Evolutionary conservation across 257 asterid genomes (phyloP).

Genomic region (Jacaranda mimosifolia): DNA sequence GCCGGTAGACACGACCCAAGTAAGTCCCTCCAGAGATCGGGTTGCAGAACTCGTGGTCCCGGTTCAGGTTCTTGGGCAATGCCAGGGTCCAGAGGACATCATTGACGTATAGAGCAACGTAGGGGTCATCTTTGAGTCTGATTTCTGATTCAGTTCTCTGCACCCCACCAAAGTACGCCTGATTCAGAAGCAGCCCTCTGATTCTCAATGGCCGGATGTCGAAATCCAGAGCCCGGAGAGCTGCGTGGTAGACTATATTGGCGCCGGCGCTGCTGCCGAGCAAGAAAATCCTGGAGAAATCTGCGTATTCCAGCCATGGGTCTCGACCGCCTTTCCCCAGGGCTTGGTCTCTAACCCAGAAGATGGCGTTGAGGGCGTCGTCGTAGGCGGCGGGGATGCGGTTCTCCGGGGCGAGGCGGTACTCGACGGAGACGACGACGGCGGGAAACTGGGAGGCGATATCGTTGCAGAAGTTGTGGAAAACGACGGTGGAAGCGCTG

Average conservation of each 20-base stretch:
- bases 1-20: constrained; percentile 35
- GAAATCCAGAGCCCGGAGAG: constrained; percentile 38
- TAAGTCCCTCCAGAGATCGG: constrained; percentile 42
- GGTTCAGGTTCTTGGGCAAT: constrained; percentile 36
- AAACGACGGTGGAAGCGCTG: constrained; percentile 49
- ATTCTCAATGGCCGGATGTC: constrained; percentile 36
- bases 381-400: constrained; percentile 56
- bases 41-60: constrained; percentile 54
- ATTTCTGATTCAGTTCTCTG: constrained; percentile 41
- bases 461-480: constrained; percentile 51
- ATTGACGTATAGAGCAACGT: constrained; percentile 39
- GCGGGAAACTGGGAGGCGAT: constrained; percentile 44
- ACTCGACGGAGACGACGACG: constrained; percentile 49
- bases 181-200: constrained; percentile 43
- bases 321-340: constrained; percentile 37
- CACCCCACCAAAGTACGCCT: constrained; percentile 48
- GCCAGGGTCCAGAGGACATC: constrained; percentile 46
- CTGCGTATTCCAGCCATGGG: constrained; percentile 50
- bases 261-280: constrained; percentile 54
- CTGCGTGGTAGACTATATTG: constrained; percentile 44
- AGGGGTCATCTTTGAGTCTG: constrained; percentile 31
- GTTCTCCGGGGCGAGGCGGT: constrained; percentile 55
- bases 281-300: constrained; percentile 40
- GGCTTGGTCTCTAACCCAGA: constrained; percentile 46
- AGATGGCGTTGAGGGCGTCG: constrained; percentile 46